Percentiles rank a stretch among this genome's conserved stretches.
phyloP scores from a whole-genome alignment of 2,329 filamentous ascomycete species.

The Pseudogymnoascus sp. region DNA sequence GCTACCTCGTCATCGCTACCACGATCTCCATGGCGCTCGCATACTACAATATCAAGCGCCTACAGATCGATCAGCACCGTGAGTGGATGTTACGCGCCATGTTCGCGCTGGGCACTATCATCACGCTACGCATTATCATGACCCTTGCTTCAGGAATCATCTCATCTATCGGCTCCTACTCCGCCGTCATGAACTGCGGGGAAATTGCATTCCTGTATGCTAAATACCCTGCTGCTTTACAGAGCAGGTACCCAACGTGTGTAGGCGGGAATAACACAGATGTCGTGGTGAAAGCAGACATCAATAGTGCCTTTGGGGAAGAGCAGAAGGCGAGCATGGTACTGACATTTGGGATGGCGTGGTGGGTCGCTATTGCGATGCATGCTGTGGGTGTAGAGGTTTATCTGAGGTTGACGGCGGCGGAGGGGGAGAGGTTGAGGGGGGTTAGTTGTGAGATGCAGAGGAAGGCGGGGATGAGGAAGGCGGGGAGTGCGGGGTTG shows the following conservation, averaged over 20 bases:
- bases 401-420: constrained; percentile 44
- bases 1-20: constrained; percentile 37
- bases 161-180: constrained; percentile 29
- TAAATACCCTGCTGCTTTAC: constrained; percentile 23
- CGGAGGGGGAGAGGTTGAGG: constrained; percentile 43
- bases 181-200: constrained; percentile 35
- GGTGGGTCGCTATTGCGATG: constrained; percentile 44
- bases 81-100: constrained; percentile 54
- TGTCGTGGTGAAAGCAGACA: constrained; percentile 28
- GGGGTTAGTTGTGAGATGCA: constrained; percentile 49
- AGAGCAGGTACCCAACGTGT: constrained; percentile 37
- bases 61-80: constrained; percentile 55
- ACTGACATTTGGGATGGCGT: constrained; percentile 40
- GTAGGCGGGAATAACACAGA: constrained; percentile 22
- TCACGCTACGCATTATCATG: constrained; percentile 43
- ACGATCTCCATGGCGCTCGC: constrained; percentile 37
- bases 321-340: constrained; percentile 37
- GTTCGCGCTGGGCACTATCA: constrained; percentile 42
- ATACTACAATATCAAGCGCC: constrained; percentile 46
- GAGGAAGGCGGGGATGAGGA: constrained; percentile 41
- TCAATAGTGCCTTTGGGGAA: constrained; percentile 13
- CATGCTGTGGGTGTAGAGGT: constrained; percentile 42
- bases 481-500: constrained; percentile 40
- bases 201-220: constrained; percentile 37
- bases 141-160: constrained; percentile 34